These are phyloP conservation scores for Fraxinus albicans DNA, from an alignment of 305 asterid genomes.

Conservation along the genomic window DNA sequence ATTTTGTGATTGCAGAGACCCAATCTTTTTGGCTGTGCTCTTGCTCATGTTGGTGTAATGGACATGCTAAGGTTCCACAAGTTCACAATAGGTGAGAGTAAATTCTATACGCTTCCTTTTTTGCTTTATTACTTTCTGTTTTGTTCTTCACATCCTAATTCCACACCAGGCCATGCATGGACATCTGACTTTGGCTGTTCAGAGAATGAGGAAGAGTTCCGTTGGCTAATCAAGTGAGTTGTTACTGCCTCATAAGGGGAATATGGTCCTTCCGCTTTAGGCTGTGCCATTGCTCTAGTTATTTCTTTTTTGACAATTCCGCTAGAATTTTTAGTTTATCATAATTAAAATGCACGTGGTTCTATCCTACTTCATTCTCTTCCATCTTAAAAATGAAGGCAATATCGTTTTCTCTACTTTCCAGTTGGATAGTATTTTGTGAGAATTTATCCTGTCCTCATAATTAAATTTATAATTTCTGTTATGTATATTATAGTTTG, in stretches of 20 bases:
- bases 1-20: slow-evolving; percentile 66
- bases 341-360: neutral
- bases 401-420: neutral
- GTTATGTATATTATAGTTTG: neutral
- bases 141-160: slow-evolving; percentile 1
- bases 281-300: neutral
- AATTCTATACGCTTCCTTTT: neutral
- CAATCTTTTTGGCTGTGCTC: slow-evolving; percentile 96
- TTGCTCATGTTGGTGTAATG: slow-evolving; percentile 99
- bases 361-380: neutral
- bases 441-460: neutral
- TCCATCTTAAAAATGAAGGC: neutral
- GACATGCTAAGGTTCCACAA: slow-evolving; percentile 99
- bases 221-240: slow-evolving; percentile 83
- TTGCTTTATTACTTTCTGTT: neutral
- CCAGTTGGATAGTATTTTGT: neutral
- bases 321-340: neutral
- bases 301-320: neutral
- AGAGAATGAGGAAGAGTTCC: slow-evolving; percentile 86
- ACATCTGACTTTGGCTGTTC: slow-evolving; percentile 95
- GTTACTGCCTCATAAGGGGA: slow-evolving; percentile 1
- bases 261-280: neutral
- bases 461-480: neutral
- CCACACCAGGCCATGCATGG: slow-evolving; percentile 89
- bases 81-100: slow-evolving; percentile 79